Evolutionary conservation across 2,329 filamentous ascomycete species (phyloP), one percentile per base, ranked within the genome.

Genomic region (Colletotrichum sublineola): DNA sequence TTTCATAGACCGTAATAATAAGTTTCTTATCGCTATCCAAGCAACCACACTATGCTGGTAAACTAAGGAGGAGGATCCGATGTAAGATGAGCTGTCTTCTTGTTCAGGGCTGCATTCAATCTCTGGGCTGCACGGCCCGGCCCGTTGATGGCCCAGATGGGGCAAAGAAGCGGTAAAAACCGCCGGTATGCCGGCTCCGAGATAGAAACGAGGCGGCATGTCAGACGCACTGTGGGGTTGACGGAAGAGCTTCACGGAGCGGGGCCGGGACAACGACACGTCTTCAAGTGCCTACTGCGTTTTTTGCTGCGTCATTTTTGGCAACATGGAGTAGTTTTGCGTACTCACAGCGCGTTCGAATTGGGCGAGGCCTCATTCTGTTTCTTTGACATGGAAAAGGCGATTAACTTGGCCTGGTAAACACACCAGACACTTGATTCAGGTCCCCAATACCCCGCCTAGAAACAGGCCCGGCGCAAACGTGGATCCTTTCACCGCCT

Each of bases 401-500:
- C 12, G 12, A 57, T 24, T 7, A 8, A 20, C 12, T 9, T 24
- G 55, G 55, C 36, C n/a, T 40, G 14, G 20, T 5, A n/a, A 40
- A 57, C 18, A 33, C 29, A 53, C 29, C 5, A 31, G 4, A n/a
- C 55, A n/a, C 36, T 40, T 15, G 38, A 9, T 15, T 8, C 20
- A 38, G 36, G 33, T 38, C 33, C 33, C 33, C 20, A 33, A 24
- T 46, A 63, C 65, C 57, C 48, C 57, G 57, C 57, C 57, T 63
- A 29, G 38, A 50, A 46, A 24, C 15, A 40, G n/a, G 24, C 33
- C 50, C 33, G 62, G 24, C 50, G 20, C 29, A 33, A 46, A 8
- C 20, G 9, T 48, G 31, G 24, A 12, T 61, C 36, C 11, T 42
- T 42, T 63, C 64, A 84, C 77, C 80, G 81, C 79, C 77, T 80